phyloP scores from a whole-genome alignment of 495 filamentous ascomycete genomes.

The Hypoxylon rickii region DNA sequence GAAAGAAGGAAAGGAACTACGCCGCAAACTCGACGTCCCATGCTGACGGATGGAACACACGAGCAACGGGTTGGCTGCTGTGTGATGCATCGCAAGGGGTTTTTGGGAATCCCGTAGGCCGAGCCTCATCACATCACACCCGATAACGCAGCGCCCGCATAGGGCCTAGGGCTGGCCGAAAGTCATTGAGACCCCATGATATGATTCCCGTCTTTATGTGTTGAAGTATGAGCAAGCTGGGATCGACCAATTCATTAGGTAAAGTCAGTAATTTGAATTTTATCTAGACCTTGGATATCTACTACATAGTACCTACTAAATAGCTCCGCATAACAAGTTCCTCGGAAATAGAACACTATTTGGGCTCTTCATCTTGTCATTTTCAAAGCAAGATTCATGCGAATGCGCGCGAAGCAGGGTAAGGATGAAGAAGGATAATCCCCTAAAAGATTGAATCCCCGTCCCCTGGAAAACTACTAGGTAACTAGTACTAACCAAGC shows the following conservation, averaged over 20 bases:
- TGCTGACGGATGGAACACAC: neutral
- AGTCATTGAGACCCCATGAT: neutral
- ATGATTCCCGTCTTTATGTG: neutral
- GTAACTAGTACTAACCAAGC: no score
- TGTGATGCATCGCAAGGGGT: conserved; percentile 3
- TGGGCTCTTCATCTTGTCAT: conserved; percentile 14
- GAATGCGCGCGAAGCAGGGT: conserved; percentile 9
- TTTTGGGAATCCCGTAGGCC: neutral
- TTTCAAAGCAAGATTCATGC: conserved; percentile 8
- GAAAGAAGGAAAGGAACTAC: neutral
- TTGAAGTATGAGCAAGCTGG: no score
- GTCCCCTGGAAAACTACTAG: no score
- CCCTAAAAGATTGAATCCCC: neutral
- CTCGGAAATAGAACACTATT: conserved; percentile 11
- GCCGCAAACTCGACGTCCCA: neutral
- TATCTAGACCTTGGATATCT: no score
- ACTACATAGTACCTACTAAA: no score
- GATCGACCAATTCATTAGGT: no score
- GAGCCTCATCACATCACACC: conserved; percentile 28
- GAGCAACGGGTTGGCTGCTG: neutral
- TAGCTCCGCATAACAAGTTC: conserved; percentile 5
- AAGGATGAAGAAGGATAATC: conserved; percentile 9
- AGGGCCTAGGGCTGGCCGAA: neutral
- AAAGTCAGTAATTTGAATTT: no score
- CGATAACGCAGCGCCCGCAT: conserved; percentile 3